Base-by-base conservation (phyloP, 805 yeast species). In the Cyberlindnera xylosilytica region DNA sequence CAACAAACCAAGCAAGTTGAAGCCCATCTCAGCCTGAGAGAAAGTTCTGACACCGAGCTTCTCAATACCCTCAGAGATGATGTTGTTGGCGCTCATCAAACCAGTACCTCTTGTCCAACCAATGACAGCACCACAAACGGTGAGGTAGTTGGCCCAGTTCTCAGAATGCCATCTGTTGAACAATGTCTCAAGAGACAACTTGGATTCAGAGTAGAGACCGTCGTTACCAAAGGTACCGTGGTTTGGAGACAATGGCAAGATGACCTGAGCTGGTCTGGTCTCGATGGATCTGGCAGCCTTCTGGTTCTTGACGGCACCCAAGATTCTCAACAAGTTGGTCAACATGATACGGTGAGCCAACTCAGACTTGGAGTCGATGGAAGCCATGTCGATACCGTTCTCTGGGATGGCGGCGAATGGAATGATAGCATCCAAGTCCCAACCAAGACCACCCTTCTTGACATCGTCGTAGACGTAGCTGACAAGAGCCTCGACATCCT, bases 21-120 rank as follows among this genome's bases (percentile, higher is more conserved):
- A 93, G 35, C 99, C 97, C 99, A 93, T 93, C 73, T 93, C 99
- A 69, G 87, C 86, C 72, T 93, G 99, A 41, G 97, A 87, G 80
- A 91, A 93, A 34, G 99, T 93, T 72, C 98, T 86, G 37, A 93
- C 97, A 60, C 99, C 98, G 47, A 85, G 73, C 63, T 80, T 79
- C 72, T 93, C 99, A 61, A 93, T 87, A 55, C 97, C 97, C 71
- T 90, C 97, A 48, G 99, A 97, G 65, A 93, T 87, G 64, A 88
- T 84, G 73, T 93, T 93, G 78, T 93, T 93, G 57, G 83, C 97
- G 61, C 89, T 77, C 99, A 93, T 93, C 63, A 93, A 81, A 62
- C 99, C 99, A 46, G 99, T 93, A 69, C 99, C 99, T 78, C 99
- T 87, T 51, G 99, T 93, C 99, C 99, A 93, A 65, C 99, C 99